Conservation (phyloP, 2,329 filamentous ascomycete genomes). For the Trichoderma aggressivum region DNA sequence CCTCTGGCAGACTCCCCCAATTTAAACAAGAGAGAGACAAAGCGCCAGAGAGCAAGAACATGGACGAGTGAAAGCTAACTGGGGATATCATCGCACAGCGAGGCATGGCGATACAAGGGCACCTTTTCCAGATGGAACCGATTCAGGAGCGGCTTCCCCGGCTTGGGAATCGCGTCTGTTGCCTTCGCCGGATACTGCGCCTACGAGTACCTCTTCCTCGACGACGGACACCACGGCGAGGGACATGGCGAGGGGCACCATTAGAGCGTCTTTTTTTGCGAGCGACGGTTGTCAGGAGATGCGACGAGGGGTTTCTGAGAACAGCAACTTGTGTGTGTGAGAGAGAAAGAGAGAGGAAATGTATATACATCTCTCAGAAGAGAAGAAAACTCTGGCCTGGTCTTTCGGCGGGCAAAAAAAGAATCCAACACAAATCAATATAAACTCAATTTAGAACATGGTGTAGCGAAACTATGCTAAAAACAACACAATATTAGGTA, state of each 20-base stretch:
- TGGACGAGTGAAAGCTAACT: background rate
- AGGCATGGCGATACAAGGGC: conserved; percentile 91
- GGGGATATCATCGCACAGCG: conserved; percentile 51
- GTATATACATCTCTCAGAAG: conserved; percentile 15
- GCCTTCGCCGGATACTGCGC: conserved; percentile 87
- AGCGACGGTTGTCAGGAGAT: conserved; percentile 3
- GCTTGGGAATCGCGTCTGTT: conserved; percentile 86
- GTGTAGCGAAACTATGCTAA: background rate
- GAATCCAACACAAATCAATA: background rate
- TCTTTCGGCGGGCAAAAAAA: conserved; percentile 4
- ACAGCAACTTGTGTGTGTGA: background rate
- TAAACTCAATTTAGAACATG: background rate
- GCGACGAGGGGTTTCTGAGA: conserved; percentile 20
- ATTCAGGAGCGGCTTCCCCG: conserved; percentile 82
- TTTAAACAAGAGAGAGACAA: background rate
- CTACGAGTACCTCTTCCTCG: conserved; percentile 84
- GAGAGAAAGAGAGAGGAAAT: conserved; percentile 1
- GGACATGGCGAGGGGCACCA: conserved; percentile 59
- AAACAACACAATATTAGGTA: background rate
- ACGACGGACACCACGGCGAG: conserved; percentile 59
- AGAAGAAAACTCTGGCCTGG: background rate
- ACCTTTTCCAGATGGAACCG: conserved; percentile 85
- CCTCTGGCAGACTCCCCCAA: background rate
- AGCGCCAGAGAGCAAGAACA: background rate
- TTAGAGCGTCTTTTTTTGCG: conserved; percentile 31